These are phyloP conservation scores for Viola odorata DNA, from an alignment of 345 rosid species.

Conservation along the genomic window DNA sequence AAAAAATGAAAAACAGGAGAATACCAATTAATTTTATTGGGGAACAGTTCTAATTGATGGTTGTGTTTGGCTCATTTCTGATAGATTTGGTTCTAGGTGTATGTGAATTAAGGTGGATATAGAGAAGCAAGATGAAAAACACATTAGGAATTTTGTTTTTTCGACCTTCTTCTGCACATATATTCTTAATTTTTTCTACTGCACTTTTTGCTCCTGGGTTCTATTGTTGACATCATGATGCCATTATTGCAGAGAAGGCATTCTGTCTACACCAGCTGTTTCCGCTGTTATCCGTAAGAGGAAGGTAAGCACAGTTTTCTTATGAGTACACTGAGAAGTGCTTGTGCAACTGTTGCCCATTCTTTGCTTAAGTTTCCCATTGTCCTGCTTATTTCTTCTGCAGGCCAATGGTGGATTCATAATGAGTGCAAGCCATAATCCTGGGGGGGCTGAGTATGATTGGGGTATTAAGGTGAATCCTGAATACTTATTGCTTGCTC, in stretches of 20 bases:
- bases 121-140: too few species aligned
- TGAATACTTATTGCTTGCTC: conserved; percentile 9
- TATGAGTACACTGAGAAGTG: conserved; percentile 3
- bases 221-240: conserved; percentile 12
- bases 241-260: conserved; percentile 58
- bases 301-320: conserved; percentile 40
- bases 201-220: not conserved
- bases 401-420: conserved; percentile 96
- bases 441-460: conserved; percentile 90
- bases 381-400: conserved; percentile 1
- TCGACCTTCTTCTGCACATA: too few species aligned
- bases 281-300: conserved; percentile 83
- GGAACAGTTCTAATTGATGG: too few species aligned
- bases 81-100: too few species aligned
- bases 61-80: too few species aligned
- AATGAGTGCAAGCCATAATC: conserved; percentile 97
- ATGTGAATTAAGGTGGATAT: too few species aligned
- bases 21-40: too few species aligned
- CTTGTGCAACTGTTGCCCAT: conserved; percentile 1
- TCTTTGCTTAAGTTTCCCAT: not conserved
- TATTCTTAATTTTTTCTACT: too few species aligned
- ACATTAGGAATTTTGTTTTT: too few species aligned
- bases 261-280: conserved; percentile 86
- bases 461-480: conserved; percentile 92
- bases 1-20: too few species aligned